Conservation (phyloP, 2,329 filamentous ascomycete species). For the Sphaerulina musiva region DNA sequence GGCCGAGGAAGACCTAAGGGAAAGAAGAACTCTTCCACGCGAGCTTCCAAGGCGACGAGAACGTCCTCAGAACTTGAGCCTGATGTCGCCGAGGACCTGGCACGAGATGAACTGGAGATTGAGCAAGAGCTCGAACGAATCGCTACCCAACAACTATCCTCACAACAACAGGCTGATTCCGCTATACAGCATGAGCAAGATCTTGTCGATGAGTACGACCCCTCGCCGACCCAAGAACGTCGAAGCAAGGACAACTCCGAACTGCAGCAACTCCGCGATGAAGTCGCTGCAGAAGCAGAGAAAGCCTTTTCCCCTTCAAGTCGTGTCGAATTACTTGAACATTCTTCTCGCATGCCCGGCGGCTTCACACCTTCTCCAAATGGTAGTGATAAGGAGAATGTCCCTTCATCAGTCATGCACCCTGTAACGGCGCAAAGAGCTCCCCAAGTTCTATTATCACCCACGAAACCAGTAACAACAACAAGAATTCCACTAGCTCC, state of each 20-base stretch:
- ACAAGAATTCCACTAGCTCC: constrained; percentile 40
- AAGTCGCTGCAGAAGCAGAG: constrained; percentile 18
- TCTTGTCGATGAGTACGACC: constrained; percentile 33
- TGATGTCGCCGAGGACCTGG: constrained; percentile 18
- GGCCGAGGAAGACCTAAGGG: constrained; percentile 26
- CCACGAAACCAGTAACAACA: constrained; percentile 28
- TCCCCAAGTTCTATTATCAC: constrained; percentile 21
- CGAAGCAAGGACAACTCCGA: constrained; percentile 21
- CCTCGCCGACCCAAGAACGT: constrained; percentile 29
- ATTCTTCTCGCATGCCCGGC: constrained; percentile 10
- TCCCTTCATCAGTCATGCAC: constrained; percentile 29
- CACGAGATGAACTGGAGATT: constrained; percentile 28
- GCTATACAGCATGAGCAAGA: constrained; percentile 27
- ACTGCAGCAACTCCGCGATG: constrained; percentile 21
- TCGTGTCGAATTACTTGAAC: constrained; percentile 7
- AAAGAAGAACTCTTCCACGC: constrained; percentile 24
- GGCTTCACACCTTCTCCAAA: constrained; percentile 24
- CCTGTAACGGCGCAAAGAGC: constrained; percentile 31
- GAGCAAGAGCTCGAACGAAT: constrained; percentile 31
- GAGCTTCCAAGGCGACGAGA: constrained; percentile 23
- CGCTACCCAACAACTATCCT: constrained; percentile 23
- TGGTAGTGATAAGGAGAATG: constrained; percentile 37
- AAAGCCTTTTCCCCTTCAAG: constrained; percentile 8
- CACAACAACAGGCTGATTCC: constrained; percentile 15
- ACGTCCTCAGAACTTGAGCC: constrained; percentile 13